Base-by-base conservation (phyloP, 768 basidiomycete species). In the Boletus rufocinnamomeus region DNA sequence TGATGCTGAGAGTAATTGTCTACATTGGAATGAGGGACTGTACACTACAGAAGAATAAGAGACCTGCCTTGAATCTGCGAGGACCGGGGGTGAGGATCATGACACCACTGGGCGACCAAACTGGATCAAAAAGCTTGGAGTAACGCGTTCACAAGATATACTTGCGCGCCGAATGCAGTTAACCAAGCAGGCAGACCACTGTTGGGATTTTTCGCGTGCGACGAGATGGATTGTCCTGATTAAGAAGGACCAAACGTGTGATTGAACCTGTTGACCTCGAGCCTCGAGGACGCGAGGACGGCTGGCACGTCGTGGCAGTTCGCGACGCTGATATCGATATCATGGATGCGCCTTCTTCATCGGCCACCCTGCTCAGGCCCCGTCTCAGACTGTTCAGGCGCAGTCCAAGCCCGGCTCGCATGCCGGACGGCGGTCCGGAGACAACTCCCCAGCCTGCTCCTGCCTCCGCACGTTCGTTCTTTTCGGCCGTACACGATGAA, bases 371-470 rank as follows among this genome's bases (percentile, higher is more conserved):
- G n/a, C 34, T 40, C 40, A 47, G 21, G 17, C 60, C 61, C n/a
- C 61, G 61, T n/a, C 61, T 62, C 9, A 57, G 61, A n/a, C 25
- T 62, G 11, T 38, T 38, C 45, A 51, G 61, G 23, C 61, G 54
- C 60, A 61, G 49, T 32, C 34, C 60, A 21, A 61, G 60, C 23
- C 60, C n/a, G n/a, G n/a, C 51, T 21, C 38, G 49, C 41, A 48
- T 30, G 11, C 59, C 50, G 2, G 63, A 68, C 21, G 44, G 21
- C 34, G 50, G 54, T 8, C 41, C 55, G 8, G 68, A 68, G 46
- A 50, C 52, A 25, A 72, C 68, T 0, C 70, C 69, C 13, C 68
- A 63, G 14, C 52, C 66, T 3, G 69, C 58, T 27, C 57, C 64
- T 21, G 56, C 67, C 25, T 56, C 66, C 7, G 53, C 52, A n/a